These are phyloP conservation scores for Candida mattraensis DNA, from an alignment of 805 yeast species.

Conservation along the genomic window DNA sequence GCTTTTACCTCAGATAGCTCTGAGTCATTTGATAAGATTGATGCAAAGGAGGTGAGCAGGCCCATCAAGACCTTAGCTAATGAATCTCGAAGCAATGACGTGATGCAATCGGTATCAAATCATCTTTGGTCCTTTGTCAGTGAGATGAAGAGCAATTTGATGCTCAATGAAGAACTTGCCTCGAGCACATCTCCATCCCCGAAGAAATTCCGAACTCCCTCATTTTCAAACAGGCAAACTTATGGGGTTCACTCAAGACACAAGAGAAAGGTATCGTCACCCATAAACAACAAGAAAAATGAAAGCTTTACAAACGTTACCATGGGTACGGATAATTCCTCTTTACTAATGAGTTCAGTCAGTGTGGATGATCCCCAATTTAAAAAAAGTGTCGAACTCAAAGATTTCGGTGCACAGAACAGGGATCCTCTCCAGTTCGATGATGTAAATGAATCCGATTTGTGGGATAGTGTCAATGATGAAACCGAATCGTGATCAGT, in stretches of 20 bases:
- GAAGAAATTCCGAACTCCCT: conserved; percentile 28
- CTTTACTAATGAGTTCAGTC: conserved; percentile 11
- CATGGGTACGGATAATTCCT: conserved; percentile 5
- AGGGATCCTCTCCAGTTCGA: conserved; percentile 10
- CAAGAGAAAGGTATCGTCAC: conserved; percentile 12
- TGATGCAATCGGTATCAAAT: conserved; percentile 38
- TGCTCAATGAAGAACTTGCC: conserved; percentile 19
- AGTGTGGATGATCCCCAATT: conserved; percentile 4
- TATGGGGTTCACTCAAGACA: conserved; percentile 28
- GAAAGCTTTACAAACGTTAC: conserved; percentile 18
- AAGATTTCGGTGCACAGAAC: neutral
- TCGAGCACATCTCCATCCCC: conserved; percentile 13
- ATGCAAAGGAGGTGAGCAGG: conserved; percentile 23
- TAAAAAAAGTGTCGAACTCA: conserved; percentile 2
- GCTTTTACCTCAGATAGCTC: conserved; percentile 12
- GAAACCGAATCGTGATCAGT: conserved; percentile 1
- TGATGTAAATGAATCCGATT: conserved; percentile 22
- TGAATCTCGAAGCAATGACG: conserved; percentile 26
- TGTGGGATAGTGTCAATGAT: conserved; percentile 26
- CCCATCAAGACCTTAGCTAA: conserved; percentile 26
- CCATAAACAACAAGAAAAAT: conserved; percentile 3
- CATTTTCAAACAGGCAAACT: conserved; percentile 30
- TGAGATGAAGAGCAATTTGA: conserved; percentile 41
- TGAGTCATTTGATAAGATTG: conserved; percentile 18
- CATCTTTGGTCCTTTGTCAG: conserved; percentile 52